Conservation (phyloP, 2,329 filamentous ascomycete genomes). For the Elsinoe australis region DNA sequence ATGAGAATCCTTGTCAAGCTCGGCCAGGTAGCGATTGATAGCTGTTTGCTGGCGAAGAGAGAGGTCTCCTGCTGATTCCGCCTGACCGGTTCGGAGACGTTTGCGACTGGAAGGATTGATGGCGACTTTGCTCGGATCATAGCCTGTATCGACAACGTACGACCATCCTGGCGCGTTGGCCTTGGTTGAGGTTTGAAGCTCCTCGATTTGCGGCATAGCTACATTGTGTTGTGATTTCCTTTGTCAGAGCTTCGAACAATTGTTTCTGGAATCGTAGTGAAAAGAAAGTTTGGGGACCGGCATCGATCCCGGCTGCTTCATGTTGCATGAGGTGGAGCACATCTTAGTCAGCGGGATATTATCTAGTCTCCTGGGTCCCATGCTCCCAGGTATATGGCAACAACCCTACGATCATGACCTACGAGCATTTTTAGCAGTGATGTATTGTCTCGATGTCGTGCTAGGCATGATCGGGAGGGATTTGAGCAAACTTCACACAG, state of each 20-base stretch:
- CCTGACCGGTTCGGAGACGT: slow-evolving; percentile 53
- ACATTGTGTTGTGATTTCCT: not conserved
- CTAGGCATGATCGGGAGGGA: too few species aligned
- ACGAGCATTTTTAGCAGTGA: too few species aligned
- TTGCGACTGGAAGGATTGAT: slow-evolving; percentile 55
- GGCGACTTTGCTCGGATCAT: slow-evolving; percentile 48
- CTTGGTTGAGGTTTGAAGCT: slow-evolving; percentile 58
- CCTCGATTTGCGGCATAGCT: slow-evolving; percentile 63
- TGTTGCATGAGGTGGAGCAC: too few species aligned
- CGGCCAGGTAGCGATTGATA: slow-evolving; percentile 70
- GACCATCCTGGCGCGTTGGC: slow-evolving; percentile 81
- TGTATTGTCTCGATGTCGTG: too few species aligned
- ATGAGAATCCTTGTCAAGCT: slow-evolving; percentile 66
- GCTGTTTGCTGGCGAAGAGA: slow-evolving; percentile 77
- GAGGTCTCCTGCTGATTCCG: slow-evolving; percentile 39
- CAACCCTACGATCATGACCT: too few species aligned
- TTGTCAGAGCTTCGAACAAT: not conserved
- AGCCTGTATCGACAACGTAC: slow-evolving; percentile 71
- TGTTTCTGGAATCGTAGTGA: not conserved
- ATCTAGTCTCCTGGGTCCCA: too few species aligned
- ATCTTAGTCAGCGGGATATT: too few species aligned
- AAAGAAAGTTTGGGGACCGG: not conserved
- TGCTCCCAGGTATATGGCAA: too few species aligned
- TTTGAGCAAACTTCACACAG: too few species aligned
- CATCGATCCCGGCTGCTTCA: not conserved